Evolutionary conservation across 1,284 basidiomycete species (phyloP).

Genomic region (Tausonia pullulans): DNA sequence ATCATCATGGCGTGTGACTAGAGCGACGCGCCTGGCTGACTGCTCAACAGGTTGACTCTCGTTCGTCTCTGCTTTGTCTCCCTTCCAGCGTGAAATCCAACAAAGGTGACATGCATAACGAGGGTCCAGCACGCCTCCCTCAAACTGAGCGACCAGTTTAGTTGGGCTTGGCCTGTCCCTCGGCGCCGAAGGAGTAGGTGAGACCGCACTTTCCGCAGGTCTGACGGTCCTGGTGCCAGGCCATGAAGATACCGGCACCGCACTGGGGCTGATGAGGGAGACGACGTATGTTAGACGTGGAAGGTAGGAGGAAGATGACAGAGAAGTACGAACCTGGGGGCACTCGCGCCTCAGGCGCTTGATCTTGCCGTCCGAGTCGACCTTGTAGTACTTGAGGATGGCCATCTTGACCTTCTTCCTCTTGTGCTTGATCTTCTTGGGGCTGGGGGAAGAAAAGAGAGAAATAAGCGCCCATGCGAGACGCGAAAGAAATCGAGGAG

Average conservation of each 20-base stretch:
- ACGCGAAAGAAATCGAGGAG: not conserved
- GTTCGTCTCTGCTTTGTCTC: no score
- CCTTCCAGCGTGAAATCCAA: no score
- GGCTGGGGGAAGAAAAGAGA: conserved; percentile 37
- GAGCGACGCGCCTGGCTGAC: no score
- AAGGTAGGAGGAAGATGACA: not conserved
- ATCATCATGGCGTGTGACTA: no score
- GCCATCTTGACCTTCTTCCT: conserved; percentile 99
- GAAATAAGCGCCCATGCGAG: conserved; percentile 1
- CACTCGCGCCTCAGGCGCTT: conserved; percentile 97
- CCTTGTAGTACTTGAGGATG: conserved; percentile 59
- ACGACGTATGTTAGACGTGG: not conserved
- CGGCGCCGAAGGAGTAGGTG: conserved; percentile 18
- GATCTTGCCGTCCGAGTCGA: conserved; percentile 98
- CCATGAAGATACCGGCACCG: conserved; percentile 95
- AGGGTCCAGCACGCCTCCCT: not conserved
- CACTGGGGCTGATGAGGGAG: conserved; percentile 51
- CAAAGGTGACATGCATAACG: no score
- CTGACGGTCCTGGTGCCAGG: conserved; percentile 88
- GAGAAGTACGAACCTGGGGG: conserved; percentile 38
- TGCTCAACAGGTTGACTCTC: no score
- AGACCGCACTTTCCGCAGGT: conserved; percentile 69
- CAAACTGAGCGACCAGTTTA: no score
- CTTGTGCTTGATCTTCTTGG: conserved; percentile 99
- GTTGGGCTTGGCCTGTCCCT: no score